phyloP scores from a whole-genome alignment of 352 stramenopile genomes.

The Phytophthora citricola region DNA sequence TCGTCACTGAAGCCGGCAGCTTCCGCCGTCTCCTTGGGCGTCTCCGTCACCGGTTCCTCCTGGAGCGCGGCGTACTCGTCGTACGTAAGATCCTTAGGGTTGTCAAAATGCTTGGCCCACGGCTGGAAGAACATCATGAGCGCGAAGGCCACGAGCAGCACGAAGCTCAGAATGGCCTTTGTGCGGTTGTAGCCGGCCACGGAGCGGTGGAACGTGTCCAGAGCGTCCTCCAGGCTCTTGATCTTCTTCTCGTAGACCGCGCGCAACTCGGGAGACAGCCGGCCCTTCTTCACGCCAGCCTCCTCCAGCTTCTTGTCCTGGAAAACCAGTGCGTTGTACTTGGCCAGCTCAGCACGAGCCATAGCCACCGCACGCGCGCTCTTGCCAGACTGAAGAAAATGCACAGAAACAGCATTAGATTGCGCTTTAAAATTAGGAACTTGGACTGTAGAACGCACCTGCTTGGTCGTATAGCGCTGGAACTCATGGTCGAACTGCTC shows the following conservation, averaged over 20 bases:
- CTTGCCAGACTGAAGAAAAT: slow-evolving; percentile 52
- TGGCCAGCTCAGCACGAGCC: slow-evolving; percentile 81
- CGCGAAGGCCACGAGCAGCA: slow-evolving; percentile 60
- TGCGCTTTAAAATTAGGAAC: background rate
- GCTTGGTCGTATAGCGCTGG: slow-evolving; percentile 86
- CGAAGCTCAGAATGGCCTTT: slow-evolving; percentile 66
- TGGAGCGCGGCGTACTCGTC: slow-evolving; percentile 37
- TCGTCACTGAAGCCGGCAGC: slow-evolving; percentile 38
- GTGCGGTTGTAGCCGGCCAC: slow-evolving; percentile 84
- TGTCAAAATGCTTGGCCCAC: slow-evolving; percentile 57
- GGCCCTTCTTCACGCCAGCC: slow-evolving; percentile 66
- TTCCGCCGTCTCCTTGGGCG: slow-evolving; percentile 25
- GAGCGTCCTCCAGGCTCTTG: slow-evolving; percentile 65
- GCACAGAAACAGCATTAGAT: slow-evolving; percentile 7
- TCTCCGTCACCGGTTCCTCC: slow-evolving; percentile 29
- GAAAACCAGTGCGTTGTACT: slow-evolving; percentile 80
- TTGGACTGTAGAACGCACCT: slow-evolving; percentile 39
- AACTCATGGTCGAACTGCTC: slow-evolving; percentile 90
- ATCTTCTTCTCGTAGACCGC: slow-evolving; percentile 78
- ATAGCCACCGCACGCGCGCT: slow-evolving; percentile 76
- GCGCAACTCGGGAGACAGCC: slow-evolving; percentile 61
- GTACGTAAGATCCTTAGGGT: slow-evolving; percentile 32
- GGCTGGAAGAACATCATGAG: slow-evolving; percentile 82
- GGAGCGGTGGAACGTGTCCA: slow-evolving; percentile 80
- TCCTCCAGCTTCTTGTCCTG: slow-evolving; percentile 89